phyloP scores from a whole-genome alignment of 1,284 basidiomycete species.

The Trichosporon ovoides region DNA sequence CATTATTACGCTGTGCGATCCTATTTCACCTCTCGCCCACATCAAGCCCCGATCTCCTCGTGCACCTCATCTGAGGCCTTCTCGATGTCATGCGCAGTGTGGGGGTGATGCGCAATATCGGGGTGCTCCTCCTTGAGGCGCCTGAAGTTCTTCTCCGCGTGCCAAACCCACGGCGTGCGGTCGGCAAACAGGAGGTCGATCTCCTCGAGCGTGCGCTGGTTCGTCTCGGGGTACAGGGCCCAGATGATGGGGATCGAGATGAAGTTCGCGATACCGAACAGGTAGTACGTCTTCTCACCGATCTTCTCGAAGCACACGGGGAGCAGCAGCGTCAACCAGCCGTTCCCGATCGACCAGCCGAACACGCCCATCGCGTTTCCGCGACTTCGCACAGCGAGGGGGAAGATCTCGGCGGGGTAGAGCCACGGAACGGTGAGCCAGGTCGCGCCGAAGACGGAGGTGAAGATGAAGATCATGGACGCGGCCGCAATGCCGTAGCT shows the following conservation, averaged over 20 bases:
- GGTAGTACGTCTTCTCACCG: conserved; percentile 28
- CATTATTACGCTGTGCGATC: too few relatives aligned
- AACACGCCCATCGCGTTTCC: conserved; percentile 36
- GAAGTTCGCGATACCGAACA: conserved; percentile 17
- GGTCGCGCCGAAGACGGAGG: conserved; percentile 31
- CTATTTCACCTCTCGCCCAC: too few relatives aligned
- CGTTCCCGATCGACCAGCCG: conserved; percentile 39
- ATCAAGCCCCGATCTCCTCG: neutral
- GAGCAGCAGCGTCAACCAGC: conserved; percentile 27
- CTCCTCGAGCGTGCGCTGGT: conserved; percentile 31
- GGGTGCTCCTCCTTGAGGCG: conserved; percentile 23
- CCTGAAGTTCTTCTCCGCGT: conserved; percentile 25
- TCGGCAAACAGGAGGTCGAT: conserved; percentile 23
- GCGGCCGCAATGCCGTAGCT: conserved; percentile 27
- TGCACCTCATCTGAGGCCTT: neutral
- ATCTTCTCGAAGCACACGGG: conserved; percentile 28
- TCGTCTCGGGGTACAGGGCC: conserved; percentile 34
- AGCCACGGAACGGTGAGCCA: conserved; percentile 39
- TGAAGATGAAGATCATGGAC: conserved; percentile 32
- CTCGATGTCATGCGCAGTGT: neutral
- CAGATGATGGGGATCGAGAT: conserved; percentile 30
- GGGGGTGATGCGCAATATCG: conserved; percentile 13
- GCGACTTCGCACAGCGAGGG: conserved; percentile 31
- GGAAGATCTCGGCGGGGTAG: conserved; percentile 41
- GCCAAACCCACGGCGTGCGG: conserved; percentile 24